Evolutionary conservation across 2,329 filamentous ascomycete species (phyloP), one percentile per base, ranked within the genome.

Genomic region (Fusarium staphyleae): DNA sequence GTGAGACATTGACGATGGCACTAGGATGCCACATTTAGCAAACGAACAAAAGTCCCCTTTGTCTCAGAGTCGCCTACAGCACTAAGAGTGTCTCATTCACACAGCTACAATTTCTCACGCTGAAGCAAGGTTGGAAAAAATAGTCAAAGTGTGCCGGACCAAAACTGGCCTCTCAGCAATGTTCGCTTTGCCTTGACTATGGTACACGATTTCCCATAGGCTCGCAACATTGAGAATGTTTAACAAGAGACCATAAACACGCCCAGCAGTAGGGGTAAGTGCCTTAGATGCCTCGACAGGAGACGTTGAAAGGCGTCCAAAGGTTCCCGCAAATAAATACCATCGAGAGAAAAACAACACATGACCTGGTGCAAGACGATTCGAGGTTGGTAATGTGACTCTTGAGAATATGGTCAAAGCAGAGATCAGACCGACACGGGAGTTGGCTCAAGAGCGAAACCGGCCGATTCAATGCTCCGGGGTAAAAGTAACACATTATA

Each of bases 121-220:
- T 5, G n/a, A 37, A 14, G 4, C 32, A 28, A 6, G 16, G 22
- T 24, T 24, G 22, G 5, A 24, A n/a, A 18, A 16, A 14, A 14
- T 14, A 32, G 35, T 32, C 33, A 16, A 50, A 57, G 49, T 57
- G 43, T 52, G 70, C 66, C 60, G 66, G 68, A 64, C 74, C 74
- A 76, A 76, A 75, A 76, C 68, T 75, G 71, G 68, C 58, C 70
- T 74, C 71, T 59, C 43, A 64, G 71, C 67, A 70, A 69, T 69
- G 65, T 54, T 70, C 68, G 63, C 62, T 68, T 54, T 57, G 66
- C 58, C 63, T 55, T 64, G 51, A 57, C 62, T 67, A 68, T 65
- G 19, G 50, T 66, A 63, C 52, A 67, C 46, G 50, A 58, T 58
- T 60, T 41, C 58, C 22, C 29, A 8, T 15, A 65, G 60, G 63